phyloP scores from a whole-genome alignment of 306 rosid genomes.

The Sesbania bispinosa region DNA sequence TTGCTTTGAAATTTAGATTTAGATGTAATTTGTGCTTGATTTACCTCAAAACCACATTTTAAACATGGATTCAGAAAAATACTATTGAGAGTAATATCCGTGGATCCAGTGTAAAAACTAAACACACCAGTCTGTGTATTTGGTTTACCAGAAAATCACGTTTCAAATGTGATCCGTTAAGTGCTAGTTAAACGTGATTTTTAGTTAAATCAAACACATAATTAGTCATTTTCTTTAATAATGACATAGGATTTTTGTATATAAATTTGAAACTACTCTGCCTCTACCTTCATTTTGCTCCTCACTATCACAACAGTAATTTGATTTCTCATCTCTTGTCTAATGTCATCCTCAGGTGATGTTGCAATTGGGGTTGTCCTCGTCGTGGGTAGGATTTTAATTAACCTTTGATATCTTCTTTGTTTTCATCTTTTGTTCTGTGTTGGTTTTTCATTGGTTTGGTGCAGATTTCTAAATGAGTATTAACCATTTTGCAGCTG shows the following conservation, averaged over 20 bases:
- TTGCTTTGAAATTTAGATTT: neutral
- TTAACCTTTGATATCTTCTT: neutral
- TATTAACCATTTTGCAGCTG: slow-evolving; percentile 14
- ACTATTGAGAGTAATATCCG: no score
- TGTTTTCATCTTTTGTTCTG: neutral
- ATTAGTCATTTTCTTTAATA: neutral
- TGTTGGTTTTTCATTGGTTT: neutral
- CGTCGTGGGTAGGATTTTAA: neutral
- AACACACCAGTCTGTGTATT: no score
- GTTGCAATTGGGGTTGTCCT: neutral
- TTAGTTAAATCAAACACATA: no score
- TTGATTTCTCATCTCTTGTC: neutral
- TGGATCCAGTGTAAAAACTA: no score
- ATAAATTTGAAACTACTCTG: neutral
- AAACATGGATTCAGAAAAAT: no score
- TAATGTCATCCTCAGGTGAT: slow-evolving; percentile 15
- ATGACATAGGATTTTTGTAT: neutral
- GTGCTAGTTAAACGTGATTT: no score
- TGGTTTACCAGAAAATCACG: no score
- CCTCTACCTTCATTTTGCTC: neutral
- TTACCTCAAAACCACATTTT: no score
- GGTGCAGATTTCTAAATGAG: neutral
- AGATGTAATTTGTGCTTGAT: no score
- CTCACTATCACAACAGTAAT: neutral
- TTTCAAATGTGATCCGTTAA: no score